Evolutionary conservation across 2,329 filamentous ascomycete genomes (phyloP).

Genomic region (Pseudopithomyces chartarum): DNA sequence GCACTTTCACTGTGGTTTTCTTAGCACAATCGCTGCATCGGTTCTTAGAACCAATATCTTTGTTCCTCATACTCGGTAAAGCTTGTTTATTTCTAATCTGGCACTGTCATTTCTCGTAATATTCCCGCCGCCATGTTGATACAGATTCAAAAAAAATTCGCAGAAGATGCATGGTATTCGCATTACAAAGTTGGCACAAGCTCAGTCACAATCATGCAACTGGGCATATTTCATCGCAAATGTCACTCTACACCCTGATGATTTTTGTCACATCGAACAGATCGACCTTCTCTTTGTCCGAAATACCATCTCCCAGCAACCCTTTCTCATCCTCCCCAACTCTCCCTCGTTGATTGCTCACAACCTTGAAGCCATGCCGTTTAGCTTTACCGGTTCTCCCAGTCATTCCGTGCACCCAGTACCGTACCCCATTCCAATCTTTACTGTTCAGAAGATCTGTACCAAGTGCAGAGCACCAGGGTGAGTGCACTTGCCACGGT

Average conservation of each 20-base stretch:
- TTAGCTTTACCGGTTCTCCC: slow-evolving; percentile 51
- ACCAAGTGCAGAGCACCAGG: slow-evolving; percentile 58
- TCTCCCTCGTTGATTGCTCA: slow-evolving; percentile 54
- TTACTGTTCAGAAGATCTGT: slow-evolving; percentile 55
- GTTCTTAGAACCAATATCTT: no score
- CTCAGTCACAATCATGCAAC: no score
- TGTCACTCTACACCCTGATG: slow-evolving; percentile 17
- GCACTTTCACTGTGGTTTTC: no score
- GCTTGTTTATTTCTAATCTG: no score
- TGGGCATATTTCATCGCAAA: not conserved
- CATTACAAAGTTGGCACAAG: no score
- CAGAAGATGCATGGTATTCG: no score
- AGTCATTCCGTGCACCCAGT: slow-evolving; percentile 55
- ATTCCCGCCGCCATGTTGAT: no score
- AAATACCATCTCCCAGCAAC: slow-evolving; percentile 28
- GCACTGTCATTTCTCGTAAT: no score
- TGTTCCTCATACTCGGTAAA: no score
- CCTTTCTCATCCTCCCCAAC: slow-evolving; percentile 34
- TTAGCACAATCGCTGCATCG: no score
- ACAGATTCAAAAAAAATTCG: no score
- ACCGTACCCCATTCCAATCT: slow-evolving; percentile 50
- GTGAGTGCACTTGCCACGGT: slow-evolving; percentile 54
- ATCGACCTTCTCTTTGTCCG: slow-evolving; percentile 31
- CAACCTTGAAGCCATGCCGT: slow-evolving; percentile 38
- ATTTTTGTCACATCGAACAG: slow-evolving; percentile 35